Percentiles rank a stretch among this genome's conserved stretches.
Evolutionary conservation across 495 filamentous ascomycete species (phyloP).

Genomic region (Aspergillus baeticus): DNA sequence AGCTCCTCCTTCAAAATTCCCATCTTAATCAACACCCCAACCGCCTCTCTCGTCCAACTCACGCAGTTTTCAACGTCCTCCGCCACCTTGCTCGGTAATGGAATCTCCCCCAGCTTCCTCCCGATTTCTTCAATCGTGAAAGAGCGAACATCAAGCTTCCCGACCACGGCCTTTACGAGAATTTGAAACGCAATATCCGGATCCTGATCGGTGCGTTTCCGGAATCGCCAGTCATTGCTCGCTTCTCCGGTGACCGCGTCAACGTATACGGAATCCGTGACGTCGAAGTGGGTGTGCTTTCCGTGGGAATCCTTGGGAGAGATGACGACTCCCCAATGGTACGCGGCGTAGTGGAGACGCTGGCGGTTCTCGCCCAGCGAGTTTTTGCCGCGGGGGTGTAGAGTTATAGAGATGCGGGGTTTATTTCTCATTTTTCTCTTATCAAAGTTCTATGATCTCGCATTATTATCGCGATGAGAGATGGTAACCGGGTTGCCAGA

Average conservation of each 20-base stretch:
- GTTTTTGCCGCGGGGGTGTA: slow-evolving; percentile 19
- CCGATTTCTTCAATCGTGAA: not conserved
- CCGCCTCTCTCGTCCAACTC: slow-evolving; percentile 17
- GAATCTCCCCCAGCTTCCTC: not conserved
- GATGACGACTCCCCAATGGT: slow-evolving; percentile 23
- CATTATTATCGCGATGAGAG: slow-evolving; percentile 69
- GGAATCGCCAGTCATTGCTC: slow-evolving; percentile 15
- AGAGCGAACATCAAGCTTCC: slow-evolving; percentile 15
- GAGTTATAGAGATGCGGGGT: slow-evolving; percentile 12
- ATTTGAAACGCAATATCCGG: slow-evolving; percentile 5
- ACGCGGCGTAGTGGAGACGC: slow-evolving; percentile 13
- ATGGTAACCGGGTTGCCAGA: too few species aligned
- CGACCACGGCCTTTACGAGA: slow-evolving; percentile 15
- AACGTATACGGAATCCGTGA: slow-evolving; percentile 15
- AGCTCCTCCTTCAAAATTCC: slow-evolving; percentile 10
- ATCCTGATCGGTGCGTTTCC: slow-evolving; percentile 8
- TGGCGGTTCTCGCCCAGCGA: slow-evolving; percentile 17
- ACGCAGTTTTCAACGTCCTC: slow-evolving; percentile 13
- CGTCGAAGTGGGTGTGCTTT: slow-evolving; percentile 13
- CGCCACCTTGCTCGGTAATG: slow-evolving; percentile 8
- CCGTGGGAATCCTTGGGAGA: not conserved
- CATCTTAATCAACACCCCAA: slow-evolving; percentile 2
- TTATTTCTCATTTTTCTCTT: not conserved
- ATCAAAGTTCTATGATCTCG: too few species aligned
- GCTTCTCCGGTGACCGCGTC: slow-evolving; percentile 13